These are phyloP conservation scores for Myriosclerotinia duriaeana DNA, from an alignment of 2,329 filamentous ascomycete genomes.

Conservation along the genomic window DNA sequence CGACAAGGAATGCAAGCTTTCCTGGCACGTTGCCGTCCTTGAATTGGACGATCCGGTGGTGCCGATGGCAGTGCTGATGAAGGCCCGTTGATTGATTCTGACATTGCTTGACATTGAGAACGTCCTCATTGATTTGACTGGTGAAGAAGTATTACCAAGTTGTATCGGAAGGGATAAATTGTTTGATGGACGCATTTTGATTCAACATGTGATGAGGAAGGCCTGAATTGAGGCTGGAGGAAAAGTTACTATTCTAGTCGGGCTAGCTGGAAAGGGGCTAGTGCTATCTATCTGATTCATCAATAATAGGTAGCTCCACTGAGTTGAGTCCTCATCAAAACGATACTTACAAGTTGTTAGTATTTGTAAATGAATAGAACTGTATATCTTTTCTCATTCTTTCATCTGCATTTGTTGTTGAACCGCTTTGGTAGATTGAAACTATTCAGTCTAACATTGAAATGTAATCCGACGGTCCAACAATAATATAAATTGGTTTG, in stretches of 20 bases:
- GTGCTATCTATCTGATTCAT: background rate
- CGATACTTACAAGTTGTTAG: background rate
- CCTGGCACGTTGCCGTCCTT: slow-evolving; percentile 28
- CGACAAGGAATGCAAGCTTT: slow-evolving; percentile 36
- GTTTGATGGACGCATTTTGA: slow-evolving; percentile 1
- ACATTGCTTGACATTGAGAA: background rate
- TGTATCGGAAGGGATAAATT: background rate
- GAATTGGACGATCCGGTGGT: slow-evolving; percentile 3
- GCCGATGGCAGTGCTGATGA: background rate
- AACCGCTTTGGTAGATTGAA: too few species aligned
- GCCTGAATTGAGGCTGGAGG: background rate
- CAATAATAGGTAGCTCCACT: background rate
- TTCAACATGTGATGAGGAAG: slow-evolving; percentile 1
- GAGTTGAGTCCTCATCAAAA: background rate
- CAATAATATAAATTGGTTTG: too few species aligned
- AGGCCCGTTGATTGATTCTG: slow-evolving; percentile 4
- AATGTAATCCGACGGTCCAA: too few species aligned
- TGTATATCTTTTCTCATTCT: background rate
- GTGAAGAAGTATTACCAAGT: background rate
- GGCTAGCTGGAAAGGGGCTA: background rate
- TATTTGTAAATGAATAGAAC: background rate
- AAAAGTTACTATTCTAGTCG: background rate
- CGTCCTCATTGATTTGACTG: background rate
- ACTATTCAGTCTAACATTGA: too few species aligned
- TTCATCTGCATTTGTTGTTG: too few species aligned